Conservation (phyloP, 805 yeast species). For the Ogataea populi-albae region DNA sequence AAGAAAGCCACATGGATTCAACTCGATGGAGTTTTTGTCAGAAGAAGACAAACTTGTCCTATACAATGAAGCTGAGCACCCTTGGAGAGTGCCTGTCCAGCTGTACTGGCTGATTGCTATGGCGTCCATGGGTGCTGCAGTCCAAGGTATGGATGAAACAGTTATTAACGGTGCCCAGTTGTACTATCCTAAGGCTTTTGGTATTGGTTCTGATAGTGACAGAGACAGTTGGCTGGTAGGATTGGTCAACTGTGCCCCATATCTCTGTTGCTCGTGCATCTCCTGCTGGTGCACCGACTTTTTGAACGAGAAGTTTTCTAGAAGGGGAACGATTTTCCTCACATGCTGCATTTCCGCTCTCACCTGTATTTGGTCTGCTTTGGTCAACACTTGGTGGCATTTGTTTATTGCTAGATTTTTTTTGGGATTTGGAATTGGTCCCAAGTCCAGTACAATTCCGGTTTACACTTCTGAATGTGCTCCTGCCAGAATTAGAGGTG, state of each 20-base stretch:
- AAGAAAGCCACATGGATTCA: conserved; percentile 54
- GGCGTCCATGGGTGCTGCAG: conserved; percentile 76
- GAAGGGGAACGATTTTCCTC: conserved; percentile 65
- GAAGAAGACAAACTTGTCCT: conserved; percentile 55
- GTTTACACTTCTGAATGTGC: conserved; percentile 67
- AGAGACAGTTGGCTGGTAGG: conserved; percentile 59
- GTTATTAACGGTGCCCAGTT: conserved; percentile 72
- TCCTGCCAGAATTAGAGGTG: conserved; percentile 61
- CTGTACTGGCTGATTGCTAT: conserved; percentile 56
- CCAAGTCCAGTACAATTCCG: conserved; percentile 74
- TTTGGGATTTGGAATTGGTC: conserved; percentile 69
- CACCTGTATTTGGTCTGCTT: conserved; percentile 69
- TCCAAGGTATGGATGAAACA: conserved; percentile 78
- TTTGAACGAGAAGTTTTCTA: conserved; percentile 53
- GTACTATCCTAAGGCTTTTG: conserved; percentile 56
- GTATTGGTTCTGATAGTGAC: conserved; percentile 44
- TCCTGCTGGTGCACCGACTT: conserved; percentile 66
- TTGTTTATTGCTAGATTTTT: conserved; percentile 63
- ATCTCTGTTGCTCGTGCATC: conserved; percentile 57
- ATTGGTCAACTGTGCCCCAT: conserved; percentile 67
- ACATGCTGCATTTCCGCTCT: conserved; percentile 59
- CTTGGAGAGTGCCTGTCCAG: conserved; percentile 44
- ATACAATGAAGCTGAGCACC: conserved; percentile 43
- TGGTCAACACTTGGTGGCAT: conserved; percentile 62
- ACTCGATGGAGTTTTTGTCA: conserved; percentile 51